Base-by-base conservation (phyloP, 352 stramenopile genomes). In the Phytophthora brassicae region DNA sequence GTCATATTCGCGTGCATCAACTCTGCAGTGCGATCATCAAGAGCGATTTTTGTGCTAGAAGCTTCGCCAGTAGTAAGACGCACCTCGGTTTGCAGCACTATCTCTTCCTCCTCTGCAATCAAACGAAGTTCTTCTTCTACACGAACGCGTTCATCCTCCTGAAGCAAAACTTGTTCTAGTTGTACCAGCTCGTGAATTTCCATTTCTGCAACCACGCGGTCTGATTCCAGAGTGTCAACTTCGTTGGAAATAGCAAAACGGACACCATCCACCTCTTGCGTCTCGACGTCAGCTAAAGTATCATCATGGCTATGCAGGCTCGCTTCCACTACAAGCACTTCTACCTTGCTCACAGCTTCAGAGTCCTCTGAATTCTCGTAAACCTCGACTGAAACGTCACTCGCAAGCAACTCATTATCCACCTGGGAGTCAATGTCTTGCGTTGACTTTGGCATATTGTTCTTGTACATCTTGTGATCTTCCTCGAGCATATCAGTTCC, bases 71-170 rank as follows among this genome's bases (percentile, higher is more conserved):
- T 35, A 38, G 6, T 16, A 36, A 2, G 6, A 16, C 58, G 29
- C 38, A 44, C 17, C 0, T 66, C 45, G 11, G 9, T 59, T 23
- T 52, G 42, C n/a, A 73, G 47, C 56, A 39, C 50, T 28, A 73
- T 57, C 20, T 52, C 51, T 62, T 78, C 66, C 28, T 71, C 28
- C 14, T 71, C 24, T 42, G 70, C 70, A 61, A 78, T 75, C 13
- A 38, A 26, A 9, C 50, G 62, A 13, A 81, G 52, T 23, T 81
- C 67, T 39, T 75, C 53, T 64, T 72, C 67, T 3, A 55, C 53
- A 5, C 41, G 53, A 59, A 66, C 39, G 29, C 48, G 61, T n/a
- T 66, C 56, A 20, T 77, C 61, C 8, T 61, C 46, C 29, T 77
- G 31, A 19, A 72, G 20, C 16, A 66, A 5, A 31, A 49, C 35